Evolutionary conservation across 2,329 filamentous ascomycete species (phyloP), one percentile per base, ranked within the genome.

Genomic region (Aspergillus pseudoterreus): DNA sequence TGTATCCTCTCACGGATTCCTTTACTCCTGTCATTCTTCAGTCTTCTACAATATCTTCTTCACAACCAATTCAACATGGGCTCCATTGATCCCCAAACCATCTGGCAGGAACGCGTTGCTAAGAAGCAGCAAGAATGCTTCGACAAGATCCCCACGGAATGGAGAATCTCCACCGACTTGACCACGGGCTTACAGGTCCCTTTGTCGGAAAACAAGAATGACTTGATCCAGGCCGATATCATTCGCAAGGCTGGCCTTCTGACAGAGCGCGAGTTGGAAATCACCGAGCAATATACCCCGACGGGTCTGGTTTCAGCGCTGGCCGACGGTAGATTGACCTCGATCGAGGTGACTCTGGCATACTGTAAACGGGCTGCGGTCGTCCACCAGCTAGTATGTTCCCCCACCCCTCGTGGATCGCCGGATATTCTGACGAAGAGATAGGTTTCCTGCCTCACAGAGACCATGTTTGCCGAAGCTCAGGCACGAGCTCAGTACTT

Each of bases 221-320:
- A 62, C 35, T 42, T 63, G 4, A 57, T 63, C 35, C 39, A 45
- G 22, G 24, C 19, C 1, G 12, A 57, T 14, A 48, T 49, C 0
- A 46, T 62, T 45, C 60, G 50, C 12, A 52, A 61, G 44, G 56
- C 55, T 52, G 77, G 78, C 0, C 63, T 83, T 6, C 63, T 83
- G 30, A 74, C 63, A 1, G 49, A 67, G 3, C 53, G 69, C 5
- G 80, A 83, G 53, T 58, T 82, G 4, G 55, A 66, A 0, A 80
- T 83, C 51, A 83, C 80, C 0, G 64, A 66, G 35, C 43, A 53
- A 2, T 74, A 74, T 42, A 74, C 78, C 55, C 64, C 67, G 0
- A 45, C 57, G 1, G 57, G 54, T 1, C 55, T 75, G 4, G 51
- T 71, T 1, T 49, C 51, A 3, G 59, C 61, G 4, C 56, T 75